phyloP scores from a whole-genome alignment of 345 rosid species.

The Salix purpurea region DNA sequence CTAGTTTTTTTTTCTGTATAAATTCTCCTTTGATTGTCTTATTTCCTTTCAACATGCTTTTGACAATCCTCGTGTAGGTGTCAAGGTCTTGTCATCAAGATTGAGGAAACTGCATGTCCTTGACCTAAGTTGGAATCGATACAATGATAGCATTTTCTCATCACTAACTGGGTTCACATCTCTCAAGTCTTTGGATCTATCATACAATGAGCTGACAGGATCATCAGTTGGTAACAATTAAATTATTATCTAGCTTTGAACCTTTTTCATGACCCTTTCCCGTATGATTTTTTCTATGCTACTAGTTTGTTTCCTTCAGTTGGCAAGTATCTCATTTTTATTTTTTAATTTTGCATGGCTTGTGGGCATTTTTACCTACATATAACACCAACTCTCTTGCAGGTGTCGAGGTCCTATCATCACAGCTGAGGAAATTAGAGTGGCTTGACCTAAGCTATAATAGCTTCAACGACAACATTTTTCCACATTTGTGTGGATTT shows the following conservation, averaged over 20 bases:
- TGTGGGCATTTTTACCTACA: no score
- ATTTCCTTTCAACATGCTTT: not conserved
- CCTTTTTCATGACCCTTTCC: not conserved
- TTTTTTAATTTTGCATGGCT: no score
- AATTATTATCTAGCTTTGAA: no score
- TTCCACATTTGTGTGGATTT: not conserved
- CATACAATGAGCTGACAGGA: not conserved
- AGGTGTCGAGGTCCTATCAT: no score
- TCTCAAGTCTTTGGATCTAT: no score
- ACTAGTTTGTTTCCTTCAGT: no score
- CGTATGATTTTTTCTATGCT: no score
- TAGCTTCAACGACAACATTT: not conserved
- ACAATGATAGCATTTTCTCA: not conserved
- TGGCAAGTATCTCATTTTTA: no score
- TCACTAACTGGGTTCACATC: not conserved
- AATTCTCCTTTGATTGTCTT: no score
- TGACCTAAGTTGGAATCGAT: not conserved
- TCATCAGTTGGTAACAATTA: not conserved
- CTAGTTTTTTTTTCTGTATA: not conserved
- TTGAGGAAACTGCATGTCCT: no score
- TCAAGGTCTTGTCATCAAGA: no score
- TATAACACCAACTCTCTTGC: no score
- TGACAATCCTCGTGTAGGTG: not conserved
- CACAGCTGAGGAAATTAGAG: not conserved
- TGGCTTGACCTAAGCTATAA: not conserved